Evolutionary conservation across 1,284 basidiomycete species (phyloP).

Genomic region (Pseudozyma pruni): DNA sequence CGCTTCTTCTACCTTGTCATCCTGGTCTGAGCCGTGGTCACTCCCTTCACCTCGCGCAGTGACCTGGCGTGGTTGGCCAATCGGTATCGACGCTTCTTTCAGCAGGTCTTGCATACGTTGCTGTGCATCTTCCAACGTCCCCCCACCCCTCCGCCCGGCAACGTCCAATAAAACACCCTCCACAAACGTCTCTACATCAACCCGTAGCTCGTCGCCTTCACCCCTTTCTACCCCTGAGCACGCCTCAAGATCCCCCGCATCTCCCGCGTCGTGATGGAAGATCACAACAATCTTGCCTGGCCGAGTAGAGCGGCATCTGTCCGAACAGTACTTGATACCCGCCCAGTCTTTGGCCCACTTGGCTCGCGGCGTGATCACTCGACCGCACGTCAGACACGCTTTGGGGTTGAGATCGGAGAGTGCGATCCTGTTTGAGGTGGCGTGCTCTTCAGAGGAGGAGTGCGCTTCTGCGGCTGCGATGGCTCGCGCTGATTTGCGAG

Average conservation of each 20-base stretch:
- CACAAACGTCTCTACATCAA: slow-evolving; percentile 28
- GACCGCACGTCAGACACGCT: slow-evolving; percentile 51
- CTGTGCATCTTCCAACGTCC: slow-evolving; percentile 27
- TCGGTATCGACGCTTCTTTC: slow-evolving; percentile 3
- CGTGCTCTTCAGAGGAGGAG: neutral
- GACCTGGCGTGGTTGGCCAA: neutral
- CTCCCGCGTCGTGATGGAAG: neutral
- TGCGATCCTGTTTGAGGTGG: neutral
- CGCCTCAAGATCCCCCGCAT: neutral
- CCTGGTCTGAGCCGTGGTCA: slow-evolving; percentile 3
- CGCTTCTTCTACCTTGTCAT: slow-evolving; percentile 1
- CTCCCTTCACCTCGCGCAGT: neutral
- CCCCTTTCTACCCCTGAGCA: neutral
- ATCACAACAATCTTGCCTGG: slow-evolving; percentile 18
- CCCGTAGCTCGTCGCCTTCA: neutral
- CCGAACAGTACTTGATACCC: slow-evolving; percentile 51
- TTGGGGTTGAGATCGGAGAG: slow-evolving; percentile 24
- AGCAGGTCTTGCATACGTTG: slow-evolving; percentile 1
- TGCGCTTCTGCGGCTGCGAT: slow-evolving; percentile 22
- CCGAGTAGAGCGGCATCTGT: slow-evolving; percentile 26
- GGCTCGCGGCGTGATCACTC: slow-evolving; percentile 55
- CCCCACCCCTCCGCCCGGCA: neutral
- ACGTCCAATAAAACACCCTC: slow-evolving; percentile 14
- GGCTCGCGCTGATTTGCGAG: slow-evolving; percentile 29
- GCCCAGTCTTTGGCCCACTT: slow-evolving; percentile 56